phyloP scores from a whole-genome alignment of 495 filamentous ascomycete species.

The Penicillium ochrochloron region DNA sequence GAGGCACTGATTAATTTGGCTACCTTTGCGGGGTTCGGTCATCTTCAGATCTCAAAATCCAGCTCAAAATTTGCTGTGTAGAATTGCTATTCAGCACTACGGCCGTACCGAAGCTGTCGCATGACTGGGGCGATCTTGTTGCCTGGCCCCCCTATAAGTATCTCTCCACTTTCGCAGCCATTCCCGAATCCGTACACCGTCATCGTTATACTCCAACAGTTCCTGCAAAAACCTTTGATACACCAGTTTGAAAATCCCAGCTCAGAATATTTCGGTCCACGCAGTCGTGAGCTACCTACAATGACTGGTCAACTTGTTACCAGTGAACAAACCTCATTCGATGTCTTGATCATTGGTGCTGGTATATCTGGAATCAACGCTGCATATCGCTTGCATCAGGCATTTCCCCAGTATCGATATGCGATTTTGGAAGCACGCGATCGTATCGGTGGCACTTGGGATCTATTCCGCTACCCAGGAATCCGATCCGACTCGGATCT shows the following conservation, averaged over 20 bases:
- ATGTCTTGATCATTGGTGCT: conserved; percentile 66
- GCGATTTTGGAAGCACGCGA: conserved; percentile 61
- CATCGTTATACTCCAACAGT: not conserved
- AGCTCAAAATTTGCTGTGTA: not conserved
- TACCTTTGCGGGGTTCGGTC: not conserved
- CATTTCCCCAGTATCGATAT: conserved; percentile 53
- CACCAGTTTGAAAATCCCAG: not conserved
- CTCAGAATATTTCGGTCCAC: not conserved
- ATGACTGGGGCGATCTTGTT: not conserved
- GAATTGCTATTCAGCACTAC: not conserved
- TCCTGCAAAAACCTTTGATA: not conserved
- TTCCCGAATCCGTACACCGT: not conserved
- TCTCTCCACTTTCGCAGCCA: not conserved
- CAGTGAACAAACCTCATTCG: conserved; percentile 25
- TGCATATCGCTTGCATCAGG: conserved; percentile 61
- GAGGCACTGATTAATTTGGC: not conserved
- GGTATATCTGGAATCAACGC: conserved; percentile 70
- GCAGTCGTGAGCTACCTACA: not conserved
- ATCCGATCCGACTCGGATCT: conserved; percentile 63
- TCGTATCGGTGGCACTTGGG: conserved; percentile 65
- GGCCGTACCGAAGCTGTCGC: not conserved
- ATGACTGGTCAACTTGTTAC: not conserved
- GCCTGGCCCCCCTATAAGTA: conserved; percentile 1
- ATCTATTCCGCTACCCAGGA: conserved; percentile 65
- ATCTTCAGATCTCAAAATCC: not conserved